These are phyloP conservation scores for Neocucurbitaria cava DNA, from an alignment of 2,329 filamentous ascomycete species.

Conservation along the genomic window DNA sequence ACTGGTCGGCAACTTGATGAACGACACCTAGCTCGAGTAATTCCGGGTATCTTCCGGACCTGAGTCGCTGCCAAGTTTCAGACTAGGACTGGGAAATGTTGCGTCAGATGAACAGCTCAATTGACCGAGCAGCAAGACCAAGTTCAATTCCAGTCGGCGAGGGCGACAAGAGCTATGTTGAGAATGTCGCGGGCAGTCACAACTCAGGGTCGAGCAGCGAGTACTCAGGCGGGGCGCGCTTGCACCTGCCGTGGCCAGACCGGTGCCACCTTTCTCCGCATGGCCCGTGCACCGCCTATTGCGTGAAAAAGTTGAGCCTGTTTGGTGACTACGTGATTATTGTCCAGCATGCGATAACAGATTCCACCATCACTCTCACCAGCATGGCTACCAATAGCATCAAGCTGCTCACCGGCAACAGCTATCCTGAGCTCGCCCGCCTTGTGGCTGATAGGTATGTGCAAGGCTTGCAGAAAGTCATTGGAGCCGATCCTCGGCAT, in stretches of 20 bases:
- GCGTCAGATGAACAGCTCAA: slow-evolving; percentile 1
- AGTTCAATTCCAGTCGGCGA: not conserved
- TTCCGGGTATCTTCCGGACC: not conserved
- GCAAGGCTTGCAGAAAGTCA: slow-evolving; percentile 6
- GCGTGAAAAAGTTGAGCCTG: slow-evolving; percentile 29
- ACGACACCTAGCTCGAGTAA: not conserved
- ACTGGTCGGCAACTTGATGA: not conserved
- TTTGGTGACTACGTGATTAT: slow-evolving; percentile 16
- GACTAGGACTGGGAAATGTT: slow-evolving; percentile 3
- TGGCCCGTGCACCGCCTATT: slow-evolving; percentile 24
- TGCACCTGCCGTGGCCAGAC: slow-evolving; percentile 6
- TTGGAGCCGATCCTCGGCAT: slow-evolving; percentile 16
- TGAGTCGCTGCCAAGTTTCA: slow-evolving; percentile 15
- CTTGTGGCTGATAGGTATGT: slow-evolving; percentile 71
- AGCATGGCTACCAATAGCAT: slow-evolving; percentile 75
- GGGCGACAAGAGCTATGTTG: not conserved
- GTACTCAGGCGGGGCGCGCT: not conserved
- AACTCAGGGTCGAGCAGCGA: not conserved
- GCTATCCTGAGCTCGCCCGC: slow-evolving; percentile 74
- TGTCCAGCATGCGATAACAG: slow-evolving; percentile 26
- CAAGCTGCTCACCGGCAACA: slow-evolving; percentile 77
- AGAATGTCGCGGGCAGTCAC: not conserved
- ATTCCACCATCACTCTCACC: slow-evolving; percentile 17
- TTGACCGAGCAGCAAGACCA: not conserved
- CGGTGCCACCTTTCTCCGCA: slow-evolving; percentile 29